Evolutionary conservation across 2,329 filamentous ascomycete species (phyloP), one percentile per base, ranked within the genome.

Genomic region (Diaporthe ilicicola): DNA sequence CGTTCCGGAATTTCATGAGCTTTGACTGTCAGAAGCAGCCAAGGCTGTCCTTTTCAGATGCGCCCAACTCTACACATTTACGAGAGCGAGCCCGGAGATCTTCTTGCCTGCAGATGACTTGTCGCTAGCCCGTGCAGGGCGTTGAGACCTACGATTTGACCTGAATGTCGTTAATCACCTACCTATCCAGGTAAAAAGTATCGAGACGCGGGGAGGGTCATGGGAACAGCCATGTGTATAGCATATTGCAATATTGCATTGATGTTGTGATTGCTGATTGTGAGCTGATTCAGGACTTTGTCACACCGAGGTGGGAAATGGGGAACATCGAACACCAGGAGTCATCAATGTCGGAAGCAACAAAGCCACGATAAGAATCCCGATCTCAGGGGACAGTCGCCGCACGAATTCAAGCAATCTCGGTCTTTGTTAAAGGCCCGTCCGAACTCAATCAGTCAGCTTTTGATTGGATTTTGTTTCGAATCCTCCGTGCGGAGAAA

Each of bases 401-500:
- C 10, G 27, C 12, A 17, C 19, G 19, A 12, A 17, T 4, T 50
- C 19, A 27, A 64, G 42, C 27, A 37, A 10, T 19, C n/a, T 50
- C 59, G 59, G 59, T 37, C 27, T 17, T 64, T 50, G n/a, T 50
- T 50, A 50, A 48, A 64, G 17, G 27, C 19, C 59, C 42, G 59
- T 32, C 44, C 34, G 27, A 62, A 48, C 39, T 62, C 19, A 48
- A 48, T 62, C 42, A 22, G 19, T 12, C 46, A 24, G 46, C 29
- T 24, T 34, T 19, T 37, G 46, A 34, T 19, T 64, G 13, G 22
- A 7, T 7, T 34, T 19, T 22, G 42, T 64, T 64, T 37, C 44
- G n/a, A 37, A 34, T 50, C 27, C n/a, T 64, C 59, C 13, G 59
- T 64, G 59, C 59, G 44, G 9, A 50, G 13, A 42, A n/a, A 48